Evolutionary conservation across 2,329 filamentous ascomycete species (phyloP).

Genomic region (Apiospora phragmitis): DNA sequence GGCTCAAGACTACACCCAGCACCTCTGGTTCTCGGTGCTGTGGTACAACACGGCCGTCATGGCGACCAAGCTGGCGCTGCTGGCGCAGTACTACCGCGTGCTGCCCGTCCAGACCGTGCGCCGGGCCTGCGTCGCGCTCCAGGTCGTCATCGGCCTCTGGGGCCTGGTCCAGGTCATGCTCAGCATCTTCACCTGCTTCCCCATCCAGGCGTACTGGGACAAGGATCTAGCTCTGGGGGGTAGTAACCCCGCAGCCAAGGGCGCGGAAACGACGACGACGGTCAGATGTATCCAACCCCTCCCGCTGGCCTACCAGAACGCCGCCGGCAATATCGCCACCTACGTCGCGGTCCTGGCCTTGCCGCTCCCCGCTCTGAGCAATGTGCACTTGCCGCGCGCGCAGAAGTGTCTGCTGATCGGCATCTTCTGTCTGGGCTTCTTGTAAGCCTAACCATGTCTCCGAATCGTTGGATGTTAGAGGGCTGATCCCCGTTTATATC

Average conservation of each 20-base stretch:
- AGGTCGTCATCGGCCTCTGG: slow-evolving; percentile 30
- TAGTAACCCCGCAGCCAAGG: too few relatives aligned
- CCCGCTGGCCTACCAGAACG: slow-evolving; percentile 24
- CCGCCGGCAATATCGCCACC: slow-evolving; percentile 28
- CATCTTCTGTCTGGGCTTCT: slow-evolving; percentile 20
- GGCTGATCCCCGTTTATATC: neutral
- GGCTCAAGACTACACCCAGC: neutral
- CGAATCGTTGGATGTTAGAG: neutral
- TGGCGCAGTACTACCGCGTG: slow-evolving; percentile 39
- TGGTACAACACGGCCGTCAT: slow-evolving; percentile 32
- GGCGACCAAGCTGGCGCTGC: slow-evolving; percentile 36
- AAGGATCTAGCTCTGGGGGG: neutral
- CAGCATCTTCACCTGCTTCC: slow-evolving; percentile 26
- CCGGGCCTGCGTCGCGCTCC: slow-evolving; percentile 24
- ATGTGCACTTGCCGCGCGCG: slow-evolving; percentile 21
- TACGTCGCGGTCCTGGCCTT: slow-evolving; percentile 28
- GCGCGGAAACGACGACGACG: neutral
- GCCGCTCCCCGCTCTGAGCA: slow-evolving; percentile 27
- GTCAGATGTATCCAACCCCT: neutral
- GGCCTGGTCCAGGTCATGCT: slow-evolving; percentile 28
- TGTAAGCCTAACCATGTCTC: slow-evolving; percentile 13
- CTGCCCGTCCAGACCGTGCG: slow-evolving; percentile 27
- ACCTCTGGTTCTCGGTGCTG: slow-evolving; percentile 27
- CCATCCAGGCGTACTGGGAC: slow-evolving; percentile 30
- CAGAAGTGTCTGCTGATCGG: slow-evolving; percentile 27